Evolutionary conservation across 177 flowering plant species (phyloP).

Genomic region (Vitis hybrid): DNA sequence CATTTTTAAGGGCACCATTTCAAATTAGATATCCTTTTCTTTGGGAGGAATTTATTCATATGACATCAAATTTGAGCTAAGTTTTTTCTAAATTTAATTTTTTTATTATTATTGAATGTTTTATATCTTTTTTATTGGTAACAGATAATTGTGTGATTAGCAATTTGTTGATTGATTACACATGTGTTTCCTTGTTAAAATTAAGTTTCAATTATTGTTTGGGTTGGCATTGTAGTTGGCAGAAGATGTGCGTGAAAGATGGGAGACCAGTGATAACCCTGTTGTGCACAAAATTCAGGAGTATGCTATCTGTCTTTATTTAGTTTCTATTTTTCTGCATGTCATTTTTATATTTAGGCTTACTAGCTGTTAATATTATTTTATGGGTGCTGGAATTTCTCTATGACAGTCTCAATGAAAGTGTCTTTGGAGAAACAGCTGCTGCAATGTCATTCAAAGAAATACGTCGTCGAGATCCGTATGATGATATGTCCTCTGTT

Average conservation of each 20-base stretch:
- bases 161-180: neutral
- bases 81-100: too few species aligned
- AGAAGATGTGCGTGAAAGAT: constrained; percentile 85
- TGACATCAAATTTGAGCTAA: too few species aligned
- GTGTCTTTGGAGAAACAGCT: constrained; percentile 81
- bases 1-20: neutral
- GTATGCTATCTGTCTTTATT: constrained; percentile 37
- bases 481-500: constrained; percentile 24
- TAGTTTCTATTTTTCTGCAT: neutral
- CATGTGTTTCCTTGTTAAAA: neutral
- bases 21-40: neutral
- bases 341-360: neutral
- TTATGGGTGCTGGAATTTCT: neutral
- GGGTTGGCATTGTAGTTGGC: constrained; percentile 57
- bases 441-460: constrained; percentile 78
- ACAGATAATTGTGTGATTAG: neutral
- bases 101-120: neutral
- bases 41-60: neutral
- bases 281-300: constrained; percentile 97
- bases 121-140: neutral
- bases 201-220: neutral
- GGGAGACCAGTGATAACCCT: constrained; percentile 93
- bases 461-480: constrained; percentile 92
- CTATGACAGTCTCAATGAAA: constrained; percentile 72
- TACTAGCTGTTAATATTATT: neutral